Base-by-base conservation (phyloP, 2,329 filamentous ascomycete genomes). In the Dactylellina drechsleri region DNA sequence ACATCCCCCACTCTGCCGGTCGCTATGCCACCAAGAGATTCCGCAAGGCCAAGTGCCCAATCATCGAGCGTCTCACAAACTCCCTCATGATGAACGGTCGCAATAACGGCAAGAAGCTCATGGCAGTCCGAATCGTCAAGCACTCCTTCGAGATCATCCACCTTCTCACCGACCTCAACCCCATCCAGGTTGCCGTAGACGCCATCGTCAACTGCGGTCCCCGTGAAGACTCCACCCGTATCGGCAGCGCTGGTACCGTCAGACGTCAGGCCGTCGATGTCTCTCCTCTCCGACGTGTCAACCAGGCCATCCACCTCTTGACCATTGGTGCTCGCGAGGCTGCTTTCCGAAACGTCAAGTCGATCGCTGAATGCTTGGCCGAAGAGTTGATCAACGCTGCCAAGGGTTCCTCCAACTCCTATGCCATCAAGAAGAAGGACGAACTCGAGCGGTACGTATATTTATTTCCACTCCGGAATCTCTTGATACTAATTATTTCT, bases 31-130 rank as follows among this genome's bases (percentile, higher is more conserved):
- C 91, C 87, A 99, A 99, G 93, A 91, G 96, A 84, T 99, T 99
- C 92, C 92, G 95, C 88, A 99, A 99, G 91, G 95, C 96, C 84
- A 96, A 98, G 90, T 99, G 95, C 92, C 95, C 95, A 83, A 98
- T 99, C 90, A 97, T 99, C 84, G 95, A 99, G 92, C 94, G 95
- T 85, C 91, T 99, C 82, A 99, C 95, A 89, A 99, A 99, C 92
- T 98, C 95, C 77, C 91, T 99, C 85, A 99, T 99, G 96, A 98
- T 98, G 94, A 97, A 99, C 91, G 95, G 95, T 86, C 95, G 95
- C 87, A 99, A 99, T 92, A 99, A 97, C 92, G 95, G 95, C 86
- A 99, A 99, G 92, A 99, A 99, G 92, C 90, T 98, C 84, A 97
- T 96, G 93, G 96, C 95, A 84, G 94, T 98, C 85, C 93, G 95